These are phyloP conservation scores for Albizia julibrissin DNA, from an alignment of 306 rosid species.

Conservation along the genomic window DNA sequence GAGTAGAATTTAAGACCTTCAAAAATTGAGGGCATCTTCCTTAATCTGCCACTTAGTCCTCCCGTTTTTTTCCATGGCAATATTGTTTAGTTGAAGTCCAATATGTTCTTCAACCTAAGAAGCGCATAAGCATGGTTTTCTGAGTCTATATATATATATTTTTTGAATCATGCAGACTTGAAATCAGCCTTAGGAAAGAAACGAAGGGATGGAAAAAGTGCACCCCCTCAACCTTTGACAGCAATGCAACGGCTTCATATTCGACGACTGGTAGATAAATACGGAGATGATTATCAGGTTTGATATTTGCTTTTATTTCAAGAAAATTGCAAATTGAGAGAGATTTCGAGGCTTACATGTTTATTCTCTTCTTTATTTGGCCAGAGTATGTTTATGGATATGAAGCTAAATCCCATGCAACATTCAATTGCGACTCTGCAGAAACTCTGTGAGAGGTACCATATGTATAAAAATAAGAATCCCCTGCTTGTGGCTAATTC, in stretches of 20 bases:
- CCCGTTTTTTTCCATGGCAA: background rate
- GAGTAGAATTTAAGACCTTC: background rate
- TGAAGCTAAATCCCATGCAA: slow-evolving; percentile 82
- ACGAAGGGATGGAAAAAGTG: slow-evolving; percentile 81
- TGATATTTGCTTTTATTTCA: background rate
- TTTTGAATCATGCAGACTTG: slow-evolving; percentile 56
- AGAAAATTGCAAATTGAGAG: background rate
- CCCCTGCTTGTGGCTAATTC: slow-evolving; percentile 49
- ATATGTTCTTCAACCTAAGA: background rate
- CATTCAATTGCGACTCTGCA: slow-evolving; percentile 78
- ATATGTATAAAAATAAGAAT: slow-evolving; percentile 45
- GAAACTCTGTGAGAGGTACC: slow-evolving; percentile 74
- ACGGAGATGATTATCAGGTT: slow-evolving; percentile 76
- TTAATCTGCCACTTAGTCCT: background rate
- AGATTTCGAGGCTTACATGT: slow-evolving; percentile 1
- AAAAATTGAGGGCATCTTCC: background rate
- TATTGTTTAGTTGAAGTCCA: background rate
- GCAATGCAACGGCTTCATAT: slow-evolving; percentile 72
- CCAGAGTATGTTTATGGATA: slow-evolving; percentile 90
- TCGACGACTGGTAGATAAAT: slow-evolving; percentile 60
- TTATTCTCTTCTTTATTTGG: background rate
- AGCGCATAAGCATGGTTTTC: background rate
- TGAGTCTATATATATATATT: slow-evolving; percentile 6
- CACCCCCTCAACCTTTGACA: slow-evolving; percentile 66
- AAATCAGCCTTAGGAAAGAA: slow-evolving; percentile 79